These are phyloP conservation scores for Ogataea ganodermae DNA, from an alignment of 805 yeast genomes.

Conservation along the genomic window DNA sequence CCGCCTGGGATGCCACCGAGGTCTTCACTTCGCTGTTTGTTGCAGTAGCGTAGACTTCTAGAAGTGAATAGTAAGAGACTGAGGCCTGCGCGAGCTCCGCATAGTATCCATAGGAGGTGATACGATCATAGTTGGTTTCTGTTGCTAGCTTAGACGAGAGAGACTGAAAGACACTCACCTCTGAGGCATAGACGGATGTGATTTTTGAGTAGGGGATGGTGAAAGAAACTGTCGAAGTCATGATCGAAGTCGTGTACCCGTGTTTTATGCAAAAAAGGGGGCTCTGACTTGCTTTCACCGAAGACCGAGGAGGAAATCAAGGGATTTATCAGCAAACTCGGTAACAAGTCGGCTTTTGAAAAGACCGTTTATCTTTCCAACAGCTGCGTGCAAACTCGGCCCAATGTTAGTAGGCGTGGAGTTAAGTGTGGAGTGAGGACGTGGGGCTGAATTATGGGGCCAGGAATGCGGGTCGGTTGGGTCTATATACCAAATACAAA, in stretches of 20 bases:
- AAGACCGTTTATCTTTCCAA: too few relatives aligned
- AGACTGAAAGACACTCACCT: slow-evolving; percentile 6
- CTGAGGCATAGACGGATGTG: slow-evolving; percentile 13
- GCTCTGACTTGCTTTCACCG: too few relatives aligned
- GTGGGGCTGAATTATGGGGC: too few relatives aligned
- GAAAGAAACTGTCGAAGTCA: slow-evolving; percentile 1
- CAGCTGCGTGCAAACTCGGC: too few relatives aligned
- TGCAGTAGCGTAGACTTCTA: slow-evolving; percentile 29
- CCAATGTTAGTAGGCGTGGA: too few relatives aligned
- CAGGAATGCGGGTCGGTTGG: too few relatives aligned
- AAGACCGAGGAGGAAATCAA: too few relatives aligned
- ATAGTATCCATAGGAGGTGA: background rate
- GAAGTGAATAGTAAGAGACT: slow-evolving; percentile 23
- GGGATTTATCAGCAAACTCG: too few relatives aligned
- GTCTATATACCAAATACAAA: too few relatives aligned
- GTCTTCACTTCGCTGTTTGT: slow-evolving; percentile 19
- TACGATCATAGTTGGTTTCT: slow-evolving; percentile 4
- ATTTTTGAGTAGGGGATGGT: slow-evolving; percentile 14
- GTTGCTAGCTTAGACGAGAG: slow-evolving; percentile 7
- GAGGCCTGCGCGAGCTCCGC: slow-evolving; percentile 24
- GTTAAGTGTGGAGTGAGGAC: too few relatives aligned
- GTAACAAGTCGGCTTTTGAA: too few relatives aligned
- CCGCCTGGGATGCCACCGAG: slow-evolving; percentile 24
- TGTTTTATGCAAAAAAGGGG: too few relatives aligned
- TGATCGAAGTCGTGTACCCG: background rate